Evolutionary conservation across 179 eudicot genomes (phyloP), one percentile per base, ranked within the genome.

Genomic region (Vitellaria paradoxa): DNA sequence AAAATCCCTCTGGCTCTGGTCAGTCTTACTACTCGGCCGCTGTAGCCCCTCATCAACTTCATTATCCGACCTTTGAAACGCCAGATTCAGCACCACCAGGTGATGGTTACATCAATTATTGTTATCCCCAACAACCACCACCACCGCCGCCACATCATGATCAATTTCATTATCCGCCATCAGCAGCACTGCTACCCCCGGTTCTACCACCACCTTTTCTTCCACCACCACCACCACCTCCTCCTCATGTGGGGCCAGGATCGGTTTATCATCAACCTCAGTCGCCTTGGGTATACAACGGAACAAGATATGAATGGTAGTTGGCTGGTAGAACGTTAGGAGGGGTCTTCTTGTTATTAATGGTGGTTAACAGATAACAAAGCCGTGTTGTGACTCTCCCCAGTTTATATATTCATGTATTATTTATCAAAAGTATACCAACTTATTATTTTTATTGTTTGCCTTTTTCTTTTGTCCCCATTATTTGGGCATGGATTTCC

Each of bases 201-300:
- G 78, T n/a, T 18, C 76, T 62, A 26, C 76, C 61, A 15, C 9
- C 18, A 15, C 61, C 79, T 30, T 61, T 57, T 18, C 83, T 79
- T 11, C 57, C 76, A 52, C 3, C 42, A 0, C 69, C 79, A 15
- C 81, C 77, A 37, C 12, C 63, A 23, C 47, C 55, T 7, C 57
- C 23, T 17, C 24, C 59, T 62, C 45, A 65, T 6, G 52, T 1
- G 66, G 65, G 2, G 65, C 65, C 40, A 10, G 66, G 65, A 9
- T 50, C 53, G 40, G 53, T 20, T 11, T 59, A 73, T 21, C 52
- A 30, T 20, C 66, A 49, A 12, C 40, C 75, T 10, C 37, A 30
- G 37, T 0, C 75, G 18, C 45, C 64, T 55, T 40, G 66, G 76
- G 15, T 3, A 3, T 18, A 73, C 40, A 49, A 30, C 37, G 37